Conservation (phyloP, 1,139 yeast species). For the Saccharomyces pastorianus region DNA sequence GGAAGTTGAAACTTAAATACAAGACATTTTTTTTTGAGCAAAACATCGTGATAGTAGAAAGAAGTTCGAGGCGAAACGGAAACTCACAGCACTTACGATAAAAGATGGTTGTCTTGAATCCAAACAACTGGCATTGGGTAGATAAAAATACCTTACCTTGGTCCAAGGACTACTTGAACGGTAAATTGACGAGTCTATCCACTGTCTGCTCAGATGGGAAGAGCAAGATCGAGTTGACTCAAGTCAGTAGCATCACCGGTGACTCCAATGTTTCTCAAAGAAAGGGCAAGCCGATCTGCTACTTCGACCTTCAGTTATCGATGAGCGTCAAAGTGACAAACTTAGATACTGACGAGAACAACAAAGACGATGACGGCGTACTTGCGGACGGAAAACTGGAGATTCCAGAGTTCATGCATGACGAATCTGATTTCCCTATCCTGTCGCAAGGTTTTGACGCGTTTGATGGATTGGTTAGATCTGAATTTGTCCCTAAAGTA, state of each 20-base stretch:
- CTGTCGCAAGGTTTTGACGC: conserved; percentile 39
- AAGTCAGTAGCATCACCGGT: conserved; percentile 46
- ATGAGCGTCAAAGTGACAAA: conserved; percentile 38
- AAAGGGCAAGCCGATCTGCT: conserved; percentile 70
- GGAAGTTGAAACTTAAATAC: neutral
- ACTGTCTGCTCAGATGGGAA: conserved; percentile 29
- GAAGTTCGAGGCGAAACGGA: neutral
- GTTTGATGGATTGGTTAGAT: conserved; percentile 36
- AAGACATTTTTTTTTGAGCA: neutral
- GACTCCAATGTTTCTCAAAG: conserved; percentile 78
- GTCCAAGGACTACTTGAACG: conserved; percentile 53
- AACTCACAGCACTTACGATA: neutral
- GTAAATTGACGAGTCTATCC: conserved; percentile 36
- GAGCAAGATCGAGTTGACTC: neutral
- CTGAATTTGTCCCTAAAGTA: conserved; percentile 45
- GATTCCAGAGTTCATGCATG: conserved; percentile 67
- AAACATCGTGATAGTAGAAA: neutral
- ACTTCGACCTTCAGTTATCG: conserved; percentile 54
- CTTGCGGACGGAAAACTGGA: conserved; percentile 35
- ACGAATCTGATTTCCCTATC: conserved; percentile 57
- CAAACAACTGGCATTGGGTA: conserved; percentile 88
- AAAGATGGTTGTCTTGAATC: conserved; percentile 68
- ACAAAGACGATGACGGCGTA: conserved; percentile 20
- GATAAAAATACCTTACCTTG: conserved; percentile 73
- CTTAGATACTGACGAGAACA: conserved; percentile 28